phyloP scores from a whole-genome alignment of 768 basidiomycete genomes.

The Hirschioporus abietinus region DNA sequence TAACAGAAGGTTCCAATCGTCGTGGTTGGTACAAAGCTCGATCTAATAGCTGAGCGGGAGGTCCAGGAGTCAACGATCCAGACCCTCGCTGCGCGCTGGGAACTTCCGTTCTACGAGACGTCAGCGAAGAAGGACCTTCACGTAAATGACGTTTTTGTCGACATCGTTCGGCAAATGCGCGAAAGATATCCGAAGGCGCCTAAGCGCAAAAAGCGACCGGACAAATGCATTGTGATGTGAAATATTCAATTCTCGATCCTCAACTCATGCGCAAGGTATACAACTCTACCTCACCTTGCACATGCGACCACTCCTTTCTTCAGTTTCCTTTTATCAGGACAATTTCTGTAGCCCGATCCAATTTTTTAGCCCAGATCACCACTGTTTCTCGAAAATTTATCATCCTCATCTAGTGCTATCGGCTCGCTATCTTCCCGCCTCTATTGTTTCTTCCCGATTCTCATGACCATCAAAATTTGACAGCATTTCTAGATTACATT shows the following conservation, averaged over 20 bases:
- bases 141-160: conserved; percentile 71
- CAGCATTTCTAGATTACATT: neutral
- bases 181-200: conserved; percentile 49
- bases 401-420: neutral
- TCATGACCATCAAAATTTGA: neutral
- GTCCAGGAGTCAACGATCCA: conserved; percentile 62
- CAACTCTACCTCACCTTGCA: neutral
- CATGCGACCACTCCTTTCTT: neutral
- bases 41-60: conserved; percentile 76
- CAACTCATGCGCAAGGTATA: neutral
- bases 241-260: neutral
- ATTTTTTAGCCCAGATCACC: neutral
- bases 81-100: conserved; percentile 59
- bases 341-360: neutral
- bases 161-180: conserved; percentile 72
- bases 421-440: conserved; percentile 1
- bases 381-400: neutral
- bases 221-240: conserved; percentile 36
- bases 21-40: conserved; percentile 81
- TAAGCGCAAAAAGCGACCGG: conserved; percentile 26
- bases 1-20: conserved; percentile 68
- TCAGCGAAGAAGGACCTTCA: conserved; percentile 87
- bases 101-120: conserved; percentile 78
- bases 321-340: neutral
- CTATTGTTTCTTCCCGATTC: conserved; percentile 1